Evolutionary conservation across 495 filamentous ascomycete genomes (phyloP).

Genomic region (Filosporella fistucella): DNA sequence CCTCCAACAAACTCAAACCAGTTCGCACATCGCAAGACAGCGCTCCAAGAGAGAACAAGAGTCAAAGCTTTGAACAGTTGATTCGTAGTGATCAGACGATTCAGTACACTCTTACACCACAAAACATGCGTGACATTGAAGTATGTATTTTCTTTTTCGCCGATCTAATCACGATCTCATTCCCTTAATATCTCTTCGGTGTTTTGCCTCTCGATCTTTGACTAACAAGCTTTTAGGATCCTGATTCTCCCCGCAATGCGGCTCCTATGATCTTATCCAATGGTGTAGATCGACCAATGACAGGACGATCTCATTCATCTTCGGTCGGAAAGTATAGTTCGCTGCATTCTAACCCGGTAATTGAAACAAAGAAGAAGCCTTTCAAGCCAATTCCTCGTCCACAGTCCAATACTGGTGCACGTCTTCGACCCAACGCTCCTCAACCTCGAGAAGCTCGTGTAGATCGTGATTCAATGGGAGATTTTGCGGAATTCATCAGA

Average conservation of each 20-base stretch:
- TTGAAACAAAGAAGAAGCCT: slow-evolving; percentile 26
- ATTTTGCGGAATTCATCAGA: slow-evolving; percentile 83
- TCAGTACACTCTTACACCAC: slow-evolving; percentile 88
- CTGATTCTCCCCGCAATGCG: slow-evolving; percentile 16
- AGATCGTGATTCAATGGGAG: slow-evolving; percentile 58
- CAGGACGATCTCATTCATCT: slow-evolving; percentile 23
- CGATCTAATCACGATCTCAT: too few relatives aligned
- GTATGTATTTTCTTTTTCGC: slow-evolving; percentile 6
- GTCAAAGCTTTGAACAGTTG: slow-evolving; percentile 69
- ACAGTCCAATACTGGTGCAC: slow-evolving; percentile 25
- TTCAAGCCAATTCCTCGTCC: slow-evolving; percentile 26
- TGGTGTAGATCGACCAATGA: slow-evolving; percentile 16
- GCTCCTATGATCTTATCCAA: not conserved
- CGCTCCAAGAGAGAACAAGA: slow-evolving; percentile 34
- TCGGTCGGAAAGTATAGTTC: slow-evolving; percentile 36
- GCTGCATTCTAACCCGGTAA: slow-evolving; percentile 29
- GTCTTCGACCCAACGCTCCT: slow-evolving; percentile 24
- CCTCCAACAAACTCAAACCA: slow-evolving; percentile 38
- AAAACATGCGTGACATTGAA: slow-evolving; percentile 81
- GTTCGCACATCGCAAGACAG: slow-evolving; percentile 45
- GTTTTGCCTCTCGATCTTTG: too few relatives aligned
- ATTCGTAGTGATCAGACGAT: slow-evolving; percentile 90
- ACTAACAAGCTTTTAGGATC: slow-evolving; percentile 11
- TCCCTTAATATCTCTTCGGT: too few relatives aligned
- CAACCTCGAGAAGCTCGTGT: slow-evolving; percentile 66